phyloP scores from a whole-genome alignment of 2,329 filamentous ascomycete genomes.

The Diaporthe sp. region DNA sequence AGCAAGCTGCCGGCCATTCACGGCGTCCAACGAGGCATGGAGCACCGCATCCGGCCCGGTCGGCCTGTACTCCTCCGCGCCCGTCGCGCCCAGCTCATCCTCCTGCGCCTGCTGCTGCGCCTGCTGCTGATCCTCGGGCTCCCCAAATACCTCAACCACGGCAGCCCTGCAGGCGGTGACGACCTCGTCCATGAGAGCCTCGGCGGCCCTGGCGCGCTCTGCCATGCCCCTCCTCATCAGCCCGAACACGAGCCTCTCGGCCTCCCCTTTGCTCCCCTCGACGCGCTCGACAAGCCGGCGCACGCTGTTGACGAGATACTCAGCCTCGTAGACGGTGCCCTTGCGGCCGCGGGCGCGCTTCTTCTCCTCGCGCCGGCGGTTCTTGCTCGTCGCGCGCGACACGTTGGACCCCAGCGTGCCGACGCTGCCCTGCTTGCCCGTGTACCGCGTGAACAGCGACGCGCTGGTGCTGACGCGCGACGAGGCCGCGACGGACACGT shows the following conservation, averaged over 20 bases:
- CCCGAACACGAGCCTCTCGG: slow-evolving; percentile 80
- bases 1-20: slow-evolving; percentile 59
- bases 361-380: slow-evolving; percentile 89
- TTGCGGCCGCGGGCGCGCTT: slow-evolving; percentile 96
- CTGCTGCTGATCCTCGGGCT: slow-evolving; percentile 42
- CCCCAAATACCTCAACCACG: slow-evolving; percentile 77
- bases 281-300: slow-evolving; percentile 86
- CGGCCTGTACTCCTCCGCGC: slow-evolving; percentile 49
- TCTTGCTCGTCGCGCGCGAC: slow-evolving; percentile 87
- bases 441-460: slow-evolving; percentile 95
- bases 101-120: slow-evolving; percentile 41
- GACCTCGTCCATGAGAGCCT: slow-evolving; percentile 81
- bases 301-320: slow-evolving; percentile 93
- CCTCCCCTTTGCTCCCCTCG: slow-evolving; percentile 79
- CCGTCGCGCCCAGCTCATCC: slow-evolving; percentile 42
- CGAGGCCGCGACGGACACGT: slow-evolving; percentile 87
- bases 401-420: slow-evolving; percentile 81
- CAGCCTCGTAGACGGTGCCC: slow-evolving; percentile 97
- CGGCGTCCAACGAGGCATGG: slow-evolving; percentile 63
- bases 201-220: slow-evolving; percentile 85
- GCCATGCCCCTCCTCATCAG: slow-evolving; percentile 86
- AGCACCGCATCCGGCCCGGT: slow-evolving; percentile 67
- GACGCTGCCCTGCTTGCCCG: slow-evolving; percentile 73
- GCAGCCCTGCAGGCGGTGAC: slow-evolving; percentile 76
- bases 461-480: slow-evolving; percentile 86